These are phyloP conservation scores for Amanita pallidorosea DNA, from an alignment of 768 basidiomycete genomes.

Conservation along the genomic window DNA sequence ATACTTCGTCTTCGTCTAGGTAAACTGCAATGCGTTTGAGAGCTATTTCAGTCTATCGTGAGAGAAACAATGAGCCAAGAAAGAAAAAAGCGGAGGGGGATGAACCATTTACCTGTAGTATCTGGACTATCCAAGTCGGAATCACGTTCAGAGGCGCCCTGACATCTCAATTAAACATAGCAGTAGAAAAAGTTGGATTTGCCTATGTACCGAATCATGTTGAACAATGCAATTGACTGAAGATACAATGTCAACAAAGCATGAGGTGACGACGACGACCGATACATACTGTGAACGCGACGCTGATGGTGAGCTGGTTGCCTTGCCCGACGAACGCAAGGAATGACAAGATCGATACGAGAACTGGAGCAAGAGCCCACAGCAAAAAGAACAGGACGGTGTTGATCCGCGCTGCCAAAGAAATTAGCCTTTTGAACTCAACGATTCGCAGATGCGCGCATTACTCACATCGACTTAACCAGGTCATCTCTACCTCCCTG, in stretches of 20 bases:
- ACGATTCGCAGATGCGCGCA: background rate
- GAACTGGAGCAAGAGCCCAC: too few species aligned
- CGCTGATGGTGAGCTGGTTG: background rate
- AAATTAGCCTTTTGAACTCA: too few species aligned
- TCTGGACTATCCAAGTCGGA: slow-evolving; percentile 68
- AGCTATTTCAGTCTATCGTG: slow-evolving; percentile 45
- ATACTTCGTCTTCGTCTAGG: slow-evolving; percentile 62
- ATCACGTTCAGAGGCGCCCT: slow-evolving; percentile 70
- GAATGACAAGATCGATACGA: too few species aligned
- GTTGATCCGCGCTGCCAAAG: too few species aligned
- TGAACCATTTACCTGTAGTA: slow-evolving; percentile 41
- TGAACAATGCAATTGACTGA: slow-evolving; percentile 71
- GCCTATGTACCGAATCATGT: slow-evolving; percentile 59
- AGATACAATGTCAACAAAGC: background rate
- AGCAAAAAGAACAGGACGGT: too few species aligned
- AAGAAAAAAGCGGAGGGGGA: background rate
- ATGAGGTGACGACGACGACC: too few species aligned
- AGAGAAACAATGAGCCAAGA: background rate
- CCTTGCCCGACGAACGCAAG: background rate
- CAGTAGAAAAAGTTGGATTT: background rate
- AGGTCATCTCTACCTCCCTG: slow-evolving; percentile 59
- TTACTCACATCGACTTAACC: slow-evolving; percentile 61
- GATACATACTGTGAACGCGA: too few species aligned
- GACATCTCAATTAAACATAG: background rate
- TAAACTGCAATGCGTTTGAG: slow-evolving; percentile 59